These are phyloP conservation scores for Xylariaceae sp. DNA, from an alignment of 2,329 filamentous ascomycete species.

Conservation along the genomic window DNA sequence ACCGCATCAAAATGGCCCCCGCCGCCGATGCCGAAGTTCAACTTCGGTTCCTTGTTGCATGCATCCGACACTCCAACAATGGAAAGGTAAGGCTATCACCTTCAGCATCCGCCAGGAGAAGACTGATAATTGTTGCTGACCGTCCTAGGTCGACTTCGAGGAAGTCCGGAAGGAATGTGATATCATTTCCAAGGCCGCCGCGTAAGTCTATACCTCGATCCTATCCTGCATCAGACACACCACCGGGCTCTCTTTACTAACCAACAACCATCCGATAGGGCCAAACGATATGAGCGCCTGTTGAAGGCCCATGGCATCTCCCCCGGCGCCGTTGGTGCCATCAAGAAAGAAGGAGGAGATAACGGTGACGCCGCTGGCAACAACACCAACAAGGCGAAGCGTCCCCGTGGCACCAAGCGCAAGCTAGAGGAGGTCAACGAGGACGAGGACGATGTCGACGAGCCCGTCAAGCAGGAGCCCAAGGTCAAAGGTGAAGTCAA, in stretches of 20 bases:
- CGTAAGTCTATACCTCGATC: slow-evolving; percentile 44
- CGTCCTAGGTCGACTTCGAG: slow-evolving; percentile 55
- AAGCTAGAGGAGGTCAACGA: slow-evolving; percentile 34
- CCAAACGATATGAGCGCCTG: slow-evolving; percentile 63
- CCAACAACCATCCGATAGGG: too few species aligned
- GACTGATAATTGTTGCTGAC: slow-evolving; percentile 17
- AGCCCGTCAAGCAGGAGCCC: slow-evolving; percentile 22
- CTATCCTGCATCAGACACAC: slow-evolving; percentile 9
- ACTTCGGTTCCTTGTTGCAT: slow-evolving; percentile 60
- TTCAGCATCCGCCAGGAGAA: not conserved
- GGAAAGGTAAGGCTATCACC: slow-evolving; percentile 47
- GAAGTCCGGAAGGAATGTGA: slow-evolving; percentile 58
- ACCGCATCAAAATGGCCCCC: slow-evolving; percentile 41
- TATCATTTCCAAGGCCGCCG: slow-evolving; percentile 61
- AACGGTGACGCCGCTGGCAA: too few species aligned
- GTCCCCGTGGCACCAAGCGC: slow-evolving; percentile 27
- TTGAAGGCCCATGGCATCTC: slow-evolving; percentile 52
- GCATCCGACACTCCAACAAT: slow-evolving; percentile 55
- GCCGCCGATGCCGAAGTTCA: slow-evolving; percentile 47
- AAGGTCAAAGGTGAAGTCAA: slow-evolving; percentile 32
- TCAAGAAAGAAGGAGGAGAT: slow-evolving; percentile 25
- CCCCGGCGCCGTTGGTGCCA: slow-evolving; percentile 23
- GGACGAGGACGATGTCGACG: slow-evolving; percentile 30
- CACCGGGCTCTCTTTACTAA: too few species aligned
- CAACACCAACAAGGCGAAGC: slow-evolving; percentile 17